Evolutionary conservation across 176 grass and related monocot genomes (phyloP).

Genomic region (Themeda triandra): DNA sequence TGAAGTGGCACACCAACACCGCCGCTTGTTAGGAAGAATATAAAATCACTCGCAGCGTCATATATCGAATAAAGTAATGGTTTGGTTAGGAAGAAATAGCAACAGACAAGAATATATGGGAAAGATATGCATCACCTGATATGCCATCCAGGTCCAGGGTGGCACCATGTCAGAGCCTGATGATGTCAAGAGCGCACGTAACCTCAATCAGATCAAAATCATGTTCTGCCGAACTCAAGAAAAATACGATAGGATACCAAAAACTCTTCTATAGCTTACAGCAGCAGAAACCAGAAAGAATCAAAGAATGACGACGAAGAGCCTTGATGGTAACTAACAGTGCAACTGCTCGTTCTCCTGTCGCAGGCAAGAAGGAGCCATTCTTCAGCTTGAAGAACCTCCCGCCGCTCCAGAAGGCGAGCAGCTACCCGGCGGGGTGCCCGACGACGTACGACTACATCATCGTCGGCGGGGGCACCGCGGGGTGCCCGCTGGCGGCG

Average conservation of each 20-base stretch:
- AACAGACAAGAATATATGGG: neutral
- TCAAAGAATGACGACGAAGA: neutral
- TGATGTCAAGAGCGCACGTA: neutral
- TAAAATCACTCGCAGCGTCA: neutral
- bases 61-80: constrained; percentile 12
- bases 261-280: neutral
- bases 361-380: constrained; percentile 40
- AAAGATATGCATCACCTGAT: constrained; percentile 9
- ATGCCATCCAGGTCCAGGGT: neutral
- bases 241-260: neutral
- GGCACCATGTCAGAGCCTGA: constrained; percentile 29
- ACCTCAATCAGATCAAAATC: constrained; percentile 2
- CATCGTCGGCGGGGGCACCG: constrained; percentile 68
- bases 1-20: neutral
- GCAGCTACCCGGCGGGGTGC: constrained; percentile 26
- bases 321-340: neutral
- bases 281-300: neutral
- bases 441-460: constrained; percentile 59
- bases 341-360: neutral
- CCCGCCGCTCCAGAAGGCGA: constrained; percentile 55
- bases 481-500: constrained; percentile 68
- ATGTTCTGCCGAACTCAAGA: neutral
- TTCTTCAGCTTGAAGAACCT: constrained; percentile 20
- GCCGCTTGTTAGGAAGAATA: neutral
- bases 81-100: neutral